A percentile compares a stretch with the other conserved stretches of the same genome.
phyloP scores from a whole-genome alignment of 305 asterid species.

The Fraxinus floribunda region DNA sequence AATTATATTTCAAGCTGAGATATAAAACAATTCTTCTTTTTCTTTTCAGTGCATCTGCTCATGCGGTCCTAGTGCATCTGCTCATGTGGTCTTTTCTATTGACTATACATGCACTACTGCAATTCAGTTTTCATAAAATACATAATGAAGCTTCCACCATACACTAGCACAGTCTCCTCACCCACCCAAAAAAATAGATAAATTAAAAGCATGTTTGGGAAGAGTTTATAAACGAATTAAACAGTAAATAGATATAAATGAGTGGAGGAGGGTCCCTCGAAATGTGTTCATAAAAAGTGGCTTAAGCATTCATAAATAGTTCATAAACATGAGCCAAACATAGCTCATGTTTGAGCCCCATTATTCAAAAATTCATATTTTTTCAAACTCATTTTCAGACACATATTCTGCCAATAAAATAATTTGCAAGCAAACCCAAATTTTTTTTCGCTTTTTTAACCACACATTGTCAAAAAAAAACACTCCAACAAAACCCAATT shows the following conservation, averaged over 20 bases:
- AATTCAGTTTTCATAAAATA: background rate
- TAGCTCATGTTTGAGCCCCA: background rate
- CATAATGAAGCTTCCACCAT: background rate
- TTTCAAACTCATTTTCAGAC: no score
- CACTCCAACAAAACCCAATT: no score
- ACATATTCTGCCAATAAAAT: no score
- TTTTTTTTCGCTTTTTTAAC: no score
- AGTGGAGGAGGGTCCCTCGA: background rate
- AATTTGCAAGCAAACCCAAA: no score
- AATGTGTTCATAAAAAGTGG: background rate
- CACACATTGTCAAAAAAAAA: no score
- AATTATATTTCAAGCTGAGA: background rate
- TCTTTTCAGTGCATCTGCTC: constrained; percentile 8
- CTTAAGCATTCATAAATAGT: background rate
- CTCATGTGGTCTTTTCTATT: background rate
- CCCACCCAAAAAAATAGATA: background rate
- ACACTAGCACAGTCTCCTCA: background rate
- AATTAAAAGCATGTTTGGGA: background rate
- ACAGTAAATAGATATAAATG: background rate
- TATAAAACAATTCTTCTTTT: background rate
- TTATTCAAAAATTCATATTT: no score
- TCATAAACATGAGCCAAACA: background rate
- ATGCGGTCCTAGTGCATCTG: constrained; percentile 6
- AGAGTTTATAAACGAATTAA: background rate
- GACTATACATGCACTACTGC: background rate